Conservation (phyloP, 371 early-diverging fungal genomes). For the Mortierella sp. region DNA sequence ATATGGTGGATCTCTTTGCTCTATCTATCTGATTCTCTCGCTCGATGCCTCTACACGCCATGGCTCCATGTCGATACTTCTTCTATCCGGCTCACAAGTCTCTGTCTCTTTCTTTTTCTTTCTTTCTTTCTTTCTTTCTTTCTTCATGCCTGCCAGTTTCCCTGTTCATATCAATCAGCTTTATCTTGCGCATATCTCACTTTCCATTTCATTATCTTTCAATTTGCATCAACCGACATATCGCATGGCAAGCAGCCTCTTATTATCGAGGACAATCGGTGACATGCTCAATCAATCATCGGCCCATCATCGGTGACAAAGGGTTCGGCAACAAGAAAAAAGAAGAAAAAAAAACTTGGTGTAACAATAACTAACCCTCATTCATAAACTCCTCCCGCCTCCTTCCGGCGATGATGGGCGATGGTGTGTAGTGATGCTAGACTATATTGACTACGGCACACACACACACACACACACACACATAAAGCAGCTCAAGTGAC, state of each 20-base stretch:
- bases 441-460: background rate
- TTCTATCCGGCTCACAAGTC: background rate
- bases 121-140: background rate
- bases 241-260: background rate
- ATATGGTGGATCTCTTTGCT: background rate
- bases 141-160: background rate
- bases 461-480: too few relatives aligned
- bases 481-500: background rate
- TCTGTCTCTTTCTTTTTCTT: too few relatives aligned
- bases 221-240: background rate
- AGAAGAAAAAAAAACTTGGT: background rate
- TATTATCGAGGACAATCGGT: background rate
- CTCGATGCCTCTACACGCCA: too few relatives aligned
- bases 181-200: background rate
- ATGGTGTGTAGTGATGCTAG: background rate
- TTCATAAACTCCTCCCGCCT: background rate
- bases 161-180: background rate
- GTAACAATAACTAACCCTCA: background rate
- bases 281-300: background rate
- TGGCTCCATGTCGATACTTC: too few relatives aligned
- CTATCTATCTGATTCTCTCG: background rate
- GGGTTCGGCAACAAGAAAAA: background rate
- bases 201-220: background rate
- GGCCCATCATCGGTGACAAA: background rate
- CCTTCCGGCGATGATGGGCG: conserved; percentile 3